Evolutionary conservation across 1,284 basidiomycete genomes (phyloP), one percentile per base, ranked within the genome.

Genomic region (Spongiforma sp.): DNA sequence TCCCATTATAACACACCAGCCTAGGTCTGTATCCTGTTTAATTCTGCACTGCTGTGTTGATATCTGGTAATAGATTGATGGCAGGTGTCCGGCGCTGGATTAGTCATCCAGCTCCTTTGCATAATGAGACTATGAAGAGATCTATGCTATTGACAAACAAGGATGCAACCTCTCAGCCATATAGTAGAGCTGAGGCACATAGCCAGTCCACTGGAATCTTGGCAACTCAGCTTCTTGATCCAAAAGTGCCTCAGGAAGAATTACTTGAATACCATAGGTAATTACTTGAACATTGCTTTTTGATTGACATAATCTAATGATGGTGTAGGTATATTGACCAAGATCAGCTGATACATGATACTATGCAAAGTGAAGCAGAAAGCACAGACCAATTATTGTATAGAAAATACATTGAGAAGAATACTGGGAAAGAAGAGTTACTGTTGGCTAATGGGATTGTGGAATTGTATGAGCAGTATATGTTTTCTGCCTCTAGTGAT

Each of bases 241-340:
- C 94, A 1, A 80, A 80, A 5, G 88, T 92, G 14, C 84, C 86
- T 3, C 82, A 85, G 32, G 82, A 84, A 43, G 92, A 94, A 73
- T 82, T 88, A 63, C 78, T 82, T 4, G 94, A 97, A 73, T 98
- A 98, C 77, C 87, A 91, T 69, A 90, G 90, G 89, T 91, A 65
- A 41, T 82, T 79, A 9, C 34, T 36, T 30, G 5, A 32, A 9
- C n/a, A n/a, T n/a, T n/a, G n/a, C n/a, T 14, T 5, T 33, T 24
- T 1, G 17, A n/a, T 41, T 52, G n/a, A 15, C 43, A 28, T 60
- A 11, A 54, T 50, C 50, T 69, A 28, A 63, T 59, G 46, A 34
- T 28, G 33, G 14, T 37, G 11, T 62, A 91, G 89, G 46, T 91
- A 92, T 70, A 89, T 93, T 69, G 88, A 90, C 68, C 89, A 92